Evolutionary conservation across 2,329 filamentous ascomycete species (phyloP), one percentile per base, ranked within the genome.

Genomic region (Metarhizium rileyi): DNA sequence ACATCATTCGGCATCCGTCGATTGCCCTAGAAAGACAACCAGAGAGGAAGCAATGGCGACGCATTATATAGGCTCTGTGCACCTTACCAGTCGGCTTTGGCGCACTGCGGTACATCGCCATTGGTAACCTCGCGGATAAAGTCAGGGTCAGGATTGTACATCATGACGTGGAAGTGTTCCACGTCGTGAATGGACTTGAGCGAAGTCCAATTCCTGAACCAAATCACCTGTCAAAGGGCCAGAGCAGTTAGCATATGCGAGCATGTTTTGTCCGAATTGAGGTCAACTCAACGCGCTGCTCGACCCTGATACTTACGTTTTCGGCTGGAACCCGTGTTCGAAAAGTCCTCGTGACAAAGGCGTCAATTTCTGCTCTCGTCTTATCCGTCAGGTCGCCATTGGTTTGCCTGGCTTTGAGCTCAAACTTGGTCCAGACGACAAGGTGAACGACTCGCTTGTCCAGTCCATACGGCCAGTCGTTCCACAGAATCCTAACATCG

Each of bases 151-250:
- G 90, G 84, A 57, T 87, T 75, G 64, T 84, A 86, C 48, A 96
- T 72, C 89, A 96, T 90, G 61, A 96, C 84, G 66, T 97, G 91
- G 62, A 97, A 93, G 65, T 97, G 91, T 72, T 96, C 90, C 10
- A 97, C 80, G 1, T 86, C 81, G 58, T 89, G 81, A 26, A 97
- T 80, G 23, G 86, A 93, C 71, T 95, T 95, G 56, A 96, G 70
- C 16, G 77, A 80, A 48, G 74, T 78, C 89, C 90, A 95, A 61
- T 97, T 97, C 71, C 87, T 70, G 49, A 86, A 79, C 63, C 63
- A 66, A 48, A 66, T 55, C 22, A 71, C 61, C 65, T 70, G 36
- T n/a, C 35, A 20, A 10, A 42, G 10, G 20, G 23, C 22, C 42
- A 27, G 23, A 30, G 22, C 6, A 16, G 25, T 44, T 35, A 40